Conservation (phyloP, 1,284 basidiomycete species). For the Malassezia vespertilionis region DNA sequence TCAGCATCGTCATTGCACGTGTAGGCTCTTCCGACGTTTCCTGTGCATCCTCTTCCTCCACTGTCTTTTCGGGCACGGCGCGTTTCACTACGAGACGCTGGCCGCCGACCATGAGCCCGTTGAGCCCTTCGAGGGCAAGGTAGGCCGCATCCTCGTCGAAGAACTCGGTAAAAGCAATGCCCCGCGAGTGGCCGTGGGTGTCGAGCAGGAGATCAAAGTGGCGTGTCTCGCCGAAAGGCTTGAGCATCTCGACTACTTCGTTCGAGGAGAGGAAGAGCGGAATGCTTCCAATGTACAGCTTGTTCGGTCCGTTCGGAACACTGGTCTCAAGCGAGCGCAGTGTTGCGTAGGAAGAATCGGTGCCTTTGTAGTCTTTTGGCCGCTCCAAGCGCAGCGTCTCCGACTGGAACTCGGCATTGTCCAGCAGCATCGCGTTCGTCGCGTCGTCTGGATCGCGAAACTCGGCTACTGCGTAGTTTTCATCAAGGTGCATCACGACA, state of each 20-base stretch:
- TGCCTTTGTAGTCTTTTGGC: constrained; percentile 83
- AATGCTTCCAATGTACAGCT: constrained; percentile 91
- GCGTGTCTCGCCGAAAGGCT: constrained; percentile 91
- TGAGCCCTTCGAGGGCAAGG: constrained; percentile 86
- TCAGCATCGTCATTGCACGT: constrained; percentile 87
- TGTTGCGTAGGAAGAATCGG: constrained; percentile 70
- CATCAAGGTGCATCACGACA: constrained; percentile 92
- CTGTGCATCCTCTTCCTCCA: constrained; percentile 26
- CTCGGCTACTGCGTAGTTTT: constrained; percentile 85
- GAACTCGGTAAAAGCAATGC: constrained; percentile 98
- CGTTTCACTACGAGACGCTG: constrained; percentile 91
- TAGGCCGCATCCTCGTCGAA: constrained; percentile 79
- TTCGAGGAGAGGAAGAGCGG: constrained; percentile 91
- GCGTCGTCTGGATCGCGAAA: constrained; percentile 94
- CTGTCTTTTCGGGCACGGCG: constrained; percentile 53
- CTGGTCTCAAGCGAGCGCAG: constrained; percentile 65
- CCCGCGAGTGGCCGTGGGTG: constrained; percentile 59
- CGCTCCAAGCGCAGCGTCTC: constrained; percentile 85
- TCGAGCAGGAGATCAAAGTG: constrained; percentile 97
- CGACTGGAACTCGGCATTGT: constrained; percentile 87
- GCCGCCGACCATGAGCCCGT: constrained; percentile 95
- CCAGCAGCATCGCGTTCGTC: constrained; percentile 88
- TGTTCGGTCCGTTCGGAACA: constrained; percentile 92
- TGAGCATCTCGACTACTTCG: constrained; percentile 91
- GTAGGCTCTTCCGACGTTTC: constrained; percentile 47